These are phyloP conservation scores for Leishmania major DNA, from an alignment of 208 protist species.

Conservation along the genomic window DNA sequence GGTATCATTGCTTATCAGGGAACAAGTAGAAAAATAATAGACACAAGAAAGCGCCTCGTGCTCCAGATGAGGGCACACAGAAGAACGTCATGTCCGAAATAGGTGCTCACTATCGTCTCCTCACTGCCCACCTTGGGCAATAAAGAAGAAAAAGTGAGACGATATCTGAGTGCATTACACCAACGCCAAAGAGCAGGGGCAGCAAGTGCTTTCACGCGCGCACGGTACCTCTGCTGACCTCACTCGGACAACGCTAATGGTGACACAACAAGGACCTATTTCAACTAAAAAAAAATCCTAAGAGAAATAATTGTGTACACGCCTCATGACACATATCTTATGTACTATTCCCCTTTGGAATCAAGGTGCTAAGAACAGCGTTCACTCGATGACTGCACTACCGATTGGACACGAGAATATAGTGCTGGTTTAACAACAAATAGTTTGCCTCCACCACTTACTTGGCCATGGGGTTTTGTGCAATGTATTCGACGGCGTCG, in stretches of 20 bases:
- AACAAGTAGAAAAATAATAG: constrained; percentile 22
- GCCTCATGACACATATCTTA: constrained; percentile 2
- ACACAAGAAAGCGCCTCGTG: not conserved
- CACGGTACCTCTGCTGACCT: not conserved
- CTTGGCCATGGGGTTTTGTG: constrained; percentile 95
- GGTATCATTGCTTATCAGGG: not conserved
- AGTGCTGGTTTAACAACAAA: not conserved
- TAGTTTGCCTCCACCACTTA: constrained; percentile 43
- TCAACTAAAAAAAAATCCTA: constrained; percentile 27
- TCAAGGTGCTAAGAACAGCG: not conserved
- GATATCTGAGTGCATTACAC: constrained; percentile 12
- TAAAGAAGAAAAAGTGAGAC: not conserved
- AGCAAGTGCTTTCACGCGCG: not conserved
- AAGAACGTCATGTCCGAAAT: constrained; percentile 1
- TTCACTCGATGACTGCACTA: not conserved
- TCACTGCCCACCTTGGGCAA: not conserved
- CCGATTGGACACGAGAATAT: not conserved
- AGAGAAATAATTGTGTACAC: constrained; percentile 8
- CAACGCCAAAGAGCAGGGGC: not conserved
- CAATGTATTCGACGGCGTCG: constrained; percentile 95
- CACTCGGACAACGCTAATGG: not conserved
- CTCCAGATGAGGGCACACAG: not conserved
- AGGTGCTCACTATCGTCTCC: not conserved
- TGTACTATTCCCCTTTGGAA: constrained; percentile 4
- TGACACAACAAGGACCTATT: not conserved